phyloP scores from a whole-genome alignment of 345 rosid genomes.

The Hevea brasiliensis region DNA sequence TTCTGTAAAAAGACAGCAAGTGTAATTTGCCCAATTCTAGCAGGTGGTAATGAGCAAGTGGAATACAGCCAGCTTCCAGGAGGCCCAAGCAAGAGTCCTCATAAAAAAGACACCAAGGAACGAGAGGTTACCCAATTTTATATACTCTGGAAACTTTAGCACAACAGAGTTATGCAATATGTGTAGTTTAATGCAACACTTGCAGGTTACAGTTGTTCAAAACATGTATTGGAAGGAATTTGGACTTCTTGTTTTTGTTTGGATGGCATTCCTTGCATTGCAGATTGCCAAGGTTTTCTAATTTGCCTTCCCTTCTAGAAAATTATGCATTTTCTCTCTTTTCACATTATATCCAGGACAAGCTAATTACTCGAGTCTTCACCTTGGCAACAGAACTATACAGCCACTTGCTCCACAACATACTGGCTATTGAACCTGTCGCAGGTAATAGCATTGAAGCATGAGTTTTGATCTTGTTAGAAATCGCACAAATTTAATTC shows the following conservation, averaged over 20 bases:
- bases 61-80: too few species aligned
- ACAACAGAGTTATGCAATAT: too few species aligned
- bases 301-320: too few species aligned
- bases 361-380: constrained; percentile 5
- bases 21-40: too few species aligned
- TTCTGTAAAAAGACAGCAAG: too few species aligned
- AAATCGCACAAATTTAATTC: too few species aligned
- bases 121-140: constrained; percentile 16
- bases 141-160: too few species aligned
- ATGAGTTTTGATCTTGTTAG: too few species aligned
- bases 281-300: constrained; percentile 44
- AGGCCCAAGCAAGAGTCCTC: constrained; percentile 1
- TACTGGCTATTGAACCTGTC: constrained; percentile 66
- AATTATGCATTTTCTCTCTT: neutral
- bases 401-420: constrained; percentile 52
- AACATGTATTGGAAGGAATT: constrained; percentile 48
- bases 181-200: neutral
- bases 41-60: too few species aligned
- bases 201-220: constrained; percentile 42
- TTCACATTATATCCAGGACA: neutral
- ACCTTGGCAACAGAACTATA: constrained; percentile 42
- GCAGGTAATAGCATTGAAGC: too few species aligned
- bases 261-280: constrained; percentile 38
- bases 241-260: constrained; percentile 43
- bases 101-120: neutral